Base-by-base conservation (phyloP, 2,329 filamentous ascomycete genomes). In the Lanzia echinophila region DNA sequence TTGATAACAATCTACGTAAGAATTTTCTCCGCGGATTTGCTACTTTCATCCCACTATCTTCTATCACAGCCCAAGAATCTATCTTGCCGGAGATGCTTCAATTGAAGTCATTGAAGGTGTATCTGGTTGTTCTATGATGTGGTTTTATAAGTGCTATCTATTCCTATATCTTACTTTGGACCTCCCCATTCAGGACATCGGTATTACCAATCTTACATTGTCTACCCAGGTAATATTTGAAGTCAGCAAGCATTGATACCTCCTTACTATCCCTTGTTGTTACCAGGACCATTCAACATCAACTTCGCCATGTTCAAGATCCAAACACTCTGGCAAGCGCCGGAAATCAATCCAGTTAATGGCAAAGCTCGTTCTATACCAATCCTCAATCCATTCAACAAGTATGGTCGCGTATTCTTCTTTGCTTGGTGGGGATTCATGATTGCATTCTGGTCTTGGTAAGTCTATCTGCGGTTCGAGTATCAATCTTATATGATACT, bases 401-500 rank as follows among this genome's bases (percentile, higher is more conserved):
- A 83, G 62, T 90, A 96, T 74, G 90, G 90, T 36, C 80, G 90
- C 6, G 90, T 94, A 0, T 95, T 95, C 71, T 90, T 91, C 75
- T 95, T 95, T 73, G 87, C 87, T 1, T 94, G 88, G 83, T 78
- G 90, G 46, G 88, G 88, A 2, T 94, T 94, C 70, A 84, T 94
- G 79, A 80, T 92, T 50, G 86, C 88, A 7, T 96, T 95, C 71
- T 88, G 89, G 79, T 90, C 88, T 11, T 96, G 87, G 87, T 95
- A 92, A 55, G 55, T 22, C 56, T 38, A 19, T 31, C 7, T 53
- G 24, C 8, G 8, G 24, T 19, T 34, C n/a, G 73, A 3, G n/a
- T 6, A 13, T 22, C 13, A 85, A 88, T 3, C 95, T 92, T 69
- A 87, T 89, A 42, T 45, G 20, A 48, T 17, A 22, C 50, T 58